Evolutionary conservation across 1,139 yeast genomes (phyloP), one percentile per base, ranked within the genome.

Genomic region (Taphrina populina): DNA sequence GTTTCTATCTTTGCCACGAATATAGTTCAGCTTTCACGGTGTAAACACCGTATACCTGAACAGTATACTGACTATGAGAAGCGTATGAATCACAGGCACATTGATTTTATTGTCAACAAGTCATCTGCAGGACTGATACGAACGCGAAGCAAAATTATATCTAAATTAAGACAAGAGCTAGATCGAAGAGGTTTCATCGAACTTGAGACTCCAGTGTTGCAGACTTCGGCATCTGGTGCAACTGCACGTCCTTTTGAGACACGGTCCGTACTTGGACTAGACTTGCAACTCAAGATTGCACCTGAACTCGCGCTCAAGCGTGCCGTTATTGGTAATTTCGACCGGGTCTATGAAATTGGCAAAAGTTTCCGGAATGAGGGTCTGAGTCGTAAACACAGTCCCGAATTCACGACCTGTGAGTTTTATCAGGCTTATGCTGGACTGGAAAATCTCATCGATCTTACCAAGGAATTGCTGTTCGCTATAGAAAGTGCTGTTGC

Each of bases 321-420:
- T 76, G 81, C 92, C 66, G 96, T 92, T 65, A 97, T 92, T 61
- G 98, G 98, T 74, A 98, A 98, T 70, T 77, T 92, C 80, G 96
- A 92, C 71, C 82, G 96, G 75, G 98, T 92, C 61, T 92, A 90
- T 71, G 98, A 92, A 76, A 90, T 92, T 68, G 98, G 98, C 62
- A 88, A 97, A 76, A 96, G 90, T 75, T 92, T 92, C 77, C 86
- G 98, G 80, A 92, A 92, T 70, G 98, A 92, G 75, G 96, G 97
- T 73, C 88, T 92, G 59, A 98, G 92, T 72, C 80, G 87, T 81
- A 88, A 97, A 55, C 98, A 92, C 73, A 92, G 92, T 76, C 96
- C 97, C 45, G 98, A 92, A 73, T 92, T 92, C 76, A 90, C 98
- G 65, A 88, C 96, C 56, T 84, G 96, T 75, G 98, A 92, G 74